Evolutionary conservation across 345 rosid species (phyloP).

Genomic region (Euphorbia peplus): DNA sequence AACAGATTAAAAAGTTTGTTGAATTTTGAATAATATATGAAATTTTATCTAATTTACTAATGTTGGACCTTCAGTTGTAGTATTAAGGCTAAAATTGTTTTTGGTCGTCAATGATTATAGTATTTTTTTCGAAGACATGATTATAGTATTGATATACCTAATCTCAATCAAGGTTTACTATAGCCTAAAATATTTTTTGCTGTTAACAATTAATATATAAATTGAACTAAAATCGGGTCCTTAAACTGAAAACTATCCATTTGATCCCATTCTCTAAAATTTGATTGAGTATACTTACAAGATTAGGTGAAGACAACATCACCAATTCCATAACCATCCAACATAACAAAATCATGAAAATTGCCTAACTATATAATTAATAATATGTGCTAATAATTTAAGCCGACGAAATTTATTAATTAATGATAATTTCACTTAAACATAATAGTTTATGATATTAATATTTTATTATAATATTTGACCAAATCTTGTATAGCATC

Average conservation of each 20-base stretch:
- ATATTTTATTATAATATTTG: slow-evolving; percentile 28
- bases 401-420: neutral
- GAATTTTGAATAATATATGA: too few relatives aligned
- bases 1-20: too few relatives aligned
- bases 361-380: slow-evolving; percentile 13
- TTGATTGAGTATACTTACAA: slow-evolving; percentile 16
- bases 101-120: too few relatives aligned
- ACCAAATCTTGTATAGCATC: slow-evolving; percentile 30
- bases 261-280: neutral
- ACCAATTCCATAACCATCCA: slow-evolving; percentile 14
- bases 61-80: too few relatives aligned
- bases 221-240: neutral
- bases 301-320: slow-evolving; percentile 44
- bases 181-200: too few relatives aligned
- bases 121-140: too few relatives aligned
- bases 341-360: slow-evolving; percentile 19
- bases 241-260: slow-evolving; percentile 11
- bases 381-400: neutral
- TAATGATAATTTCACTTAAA: neutral
- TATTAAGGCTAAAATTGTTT: too few relatives aligned
- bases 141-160: too few relatives aligned
- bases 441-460: neutral
- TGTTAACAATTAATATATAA: too few relatives aligned
- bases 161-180: too few relatives aligned
- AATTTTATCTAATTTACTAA: too few relatives aligned